Conservation (phyloP, 352 stramenopile genomes). For the Phytopythium montanum region DNA sequence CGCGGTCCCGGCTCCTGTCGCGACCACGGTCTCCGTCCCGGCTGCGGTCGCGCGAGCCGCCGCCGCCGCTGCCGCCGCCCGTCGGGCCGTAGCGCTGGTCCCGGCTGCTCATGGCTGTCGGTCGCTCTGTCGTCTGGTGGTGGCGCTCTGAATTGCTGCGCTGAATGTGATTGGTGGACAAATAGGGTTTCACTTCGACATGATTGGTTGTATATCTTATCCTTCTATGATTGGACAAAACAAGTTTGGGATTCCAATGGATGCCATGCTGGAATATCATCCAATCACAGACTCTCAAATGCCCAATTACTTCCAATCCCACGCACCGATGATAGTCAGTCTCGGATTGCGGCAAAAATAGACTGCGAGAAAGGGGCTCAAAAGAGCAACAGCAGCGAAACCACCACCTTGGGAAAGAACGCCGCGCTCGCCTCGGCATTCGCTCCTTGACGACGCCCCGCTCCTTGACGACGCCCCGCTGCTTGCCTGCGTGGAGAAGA, state of each 20-base stretch:
- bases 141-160: too few species aligned
- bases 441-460: not conserved
- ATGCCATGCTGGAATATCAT: too few species aligned
- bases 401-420: constrained; percentile 1
- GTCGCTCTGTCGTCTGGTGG: not conserved
- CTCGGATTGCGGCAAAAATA: constrained; percentile 8
- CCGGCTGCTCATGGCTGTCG: constrained; percentile 6
- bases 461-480: not conserved
- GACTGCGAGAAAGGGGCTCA: constrained; percentile 4
- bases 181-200: too few species aligned
- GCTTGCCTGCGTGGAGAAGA: not conserved
- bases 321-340: not conserved
- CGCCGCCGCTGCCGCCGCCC: not conserved
- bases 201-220: too few species aligned
- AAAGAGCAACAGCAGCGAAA: constrained; percentile 1
- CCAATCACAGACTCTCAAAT: not conserved
- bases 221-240: too few species aligned
- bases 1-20: constrained; percentile 11
- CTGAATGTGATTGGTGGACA: too few species aligned
- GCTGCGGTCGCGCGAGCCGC: not conserved
- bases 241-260: too few species aligned
- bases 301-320: not conserved
- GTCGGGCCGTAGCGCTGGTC: constrained; percentile 7
- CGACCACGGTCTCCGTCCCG: constrained; percentile 13
- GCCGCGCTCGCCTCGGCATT: not conserved